Conservation (phyloP, 116 monocot genomes). For the Papilionanthe hybrid region DNA sequence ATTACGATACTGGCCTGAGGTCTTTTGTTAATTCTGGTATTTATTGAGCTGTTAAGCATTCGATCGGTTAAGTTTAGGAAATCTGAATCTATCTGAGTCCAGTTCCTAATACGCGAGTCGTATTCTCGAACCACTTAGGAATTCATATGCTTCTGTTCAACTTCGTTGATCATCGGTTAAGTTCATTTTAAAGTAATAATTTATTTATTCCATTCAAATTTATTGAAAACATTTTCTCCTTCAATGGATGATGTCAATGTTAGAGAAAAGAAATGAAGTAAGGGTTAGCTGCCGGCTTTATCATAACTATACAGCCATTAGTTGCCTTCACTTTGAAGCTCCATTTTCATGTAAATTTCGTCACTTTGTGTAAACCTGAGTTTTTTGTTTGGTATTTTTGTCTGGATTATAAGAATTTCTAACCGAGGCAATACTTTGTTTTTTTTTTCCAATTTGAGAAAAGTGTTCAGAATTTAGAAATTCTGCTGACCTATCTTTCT, state of each 20-base stretch:
- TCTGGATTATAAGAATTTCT: too few species aligned
- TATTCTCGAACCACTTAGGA: background rate
- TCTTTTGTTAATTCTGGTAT: background rate
- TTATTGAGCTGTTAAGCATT: slow-evolving; percentile 1
- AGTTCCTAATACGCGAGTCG: background rate
- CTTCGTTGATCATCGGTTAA: background rate
- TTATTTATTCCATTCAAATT: background rate
- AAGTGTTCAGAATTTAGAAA: background rate
- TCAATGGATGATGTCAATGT: background rate
- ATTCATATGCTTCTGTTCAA: background rate
- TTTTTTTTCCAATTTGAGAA: too few species aligned
- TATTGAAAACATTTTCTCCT: background rate
- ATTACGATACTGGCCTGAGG: background rate
- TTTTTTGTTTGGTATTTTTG: too few species aligned
- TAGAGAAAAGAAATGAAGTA: background rate
- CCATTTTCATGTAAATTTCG: background rate
- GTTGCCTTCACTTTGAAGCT: background rate
- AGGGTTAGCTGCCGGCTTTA: background rate
- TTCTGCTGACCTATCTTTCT: background rate
- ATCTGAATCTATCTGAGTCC: background rate
- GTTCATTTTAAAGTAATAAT: background rate
- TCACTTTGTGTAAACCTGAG: background rate
- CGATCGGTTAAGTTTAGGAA: background rate
- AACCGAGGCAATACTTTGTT: too few species aligned
- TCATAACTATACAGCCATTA: background rate